Evolutionary conservation across 768 basidiomycete genomes (phyloP), one percentile per base, ranked within the genome.

Genomic region (Leccinum ochraceum): DNA sequence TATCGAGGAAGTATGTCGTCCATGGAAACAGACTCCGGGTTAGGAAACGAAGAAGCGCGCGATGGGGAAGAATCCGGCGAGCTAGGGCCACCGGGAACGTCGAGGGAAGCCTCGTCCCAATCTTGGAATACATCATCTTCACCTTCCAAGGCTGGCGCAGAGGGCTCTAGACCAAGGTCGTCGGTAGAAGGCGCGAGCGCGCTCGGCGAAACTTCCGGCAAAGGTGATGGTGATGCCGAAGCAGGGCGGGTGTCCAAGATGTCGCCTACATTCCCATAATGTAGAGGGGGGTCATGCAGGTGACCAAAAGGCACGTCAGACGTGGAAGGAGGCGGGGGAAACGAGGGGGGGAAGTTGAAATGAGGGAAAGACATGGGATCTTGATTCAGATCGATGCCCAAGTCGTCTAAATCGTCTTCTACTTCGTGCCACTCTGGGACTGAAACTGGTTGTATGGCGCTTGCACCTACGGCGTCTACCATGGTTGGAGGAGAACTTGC

Each of bases 401-500:
- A 36, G 39, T 54, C 50, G 6, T 61, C 71, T 53, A 79, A 74
- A 26, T 77, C 76, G 37, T 79, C 78, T 39, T 79, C 65, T 13
- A 84, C 81, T 59, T 86, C 84, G 49, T 80, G 72, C 83, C 81
- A 86, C 42, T 75, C 76, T 10, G 86, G 86, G 26, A 76, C 86
- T 55, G 83, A 85, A 6, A 78, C 71, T 71, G 65, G 57, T 1
- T 59, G 65, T 2, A 46, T 39, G 4, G 72, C 57, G 13, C 69
- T 55, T 53, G 65, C 58, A 28, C 48, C 39, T 52, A 63, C 59
- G 24, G 54, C 54, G 20, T 71, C 74, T 26, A 60, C 51, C 6
- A 34, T 34, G 0, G 22, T 30, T 6, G 81, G 81, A n/a, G 86
- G 86, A 20, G 79, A 79, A 61, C 84, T 86, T 37, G 82, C 84